A percentile compares a stretch with the other conserved stretches of the same genome.
phyloP scores from a whole-genome alignment of 257 asterid species.

The Mitragyna speciosa region DNA sequence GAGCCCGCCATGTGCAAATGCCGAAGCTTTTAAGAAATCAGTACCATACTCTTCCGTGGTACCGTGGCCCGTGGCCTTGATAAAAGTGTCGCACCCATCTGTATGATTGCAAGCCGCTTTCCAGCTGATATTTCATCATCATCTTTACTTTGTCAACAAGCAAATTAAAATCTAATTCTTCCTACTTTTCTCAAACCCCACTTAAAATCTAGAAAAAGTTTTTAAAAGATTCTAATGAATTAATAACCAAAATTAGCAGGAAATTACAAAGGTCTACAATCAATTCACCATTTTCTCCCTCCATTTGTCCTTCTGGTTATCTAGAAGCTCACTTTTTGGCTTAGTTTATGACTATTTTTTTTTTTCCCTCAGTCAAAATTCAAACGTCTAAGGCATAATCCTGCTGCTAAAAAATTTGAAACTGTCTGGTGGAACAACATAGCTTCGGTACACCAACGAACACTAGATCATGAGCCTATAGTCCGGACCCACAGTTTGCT shows the following conservation, averaged over 20 bases:
- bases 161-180: constrained; percentile 26
- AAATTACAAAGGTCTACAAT: constrained; percentile 46
- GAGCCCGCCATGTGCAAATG: constrained; percentile 62
- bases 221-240: constrained; percentile 9
- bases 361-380: constrained; percentile 30
- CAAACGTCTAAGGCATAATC: constrained; percentile 30
- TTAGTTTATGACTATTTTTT: not conserved
- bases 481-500: constrained; percentile 57
- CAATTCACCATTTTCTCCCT: constrained; percentile 39
- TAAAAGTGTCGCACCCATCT: constrained; percentile 46
- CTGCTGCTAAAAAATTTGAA: not conserved
- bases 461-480: constrained; percentile 72
- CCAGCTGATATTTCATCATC: constrained; percentile 46
- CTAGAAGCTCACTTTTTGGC: not conserved
- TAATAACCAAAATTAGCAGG: constrained; percentile 28
- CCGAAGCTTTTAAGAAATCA: constrained; percentile 40
- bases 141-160: constrained; percentile 50
- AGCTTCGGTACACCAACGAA: constrained; percentile 12
- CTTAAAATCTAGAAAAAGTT: not conserved
- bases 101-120: constrained; percentile 53
- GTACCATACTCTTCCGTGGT: constrained; percentile 27
- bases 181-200: constrained; percentile 17
- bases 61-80: constrained; percentile 45
- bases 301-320: constrained; percentile 18
- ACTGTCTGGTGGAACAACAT: constrained; percentile 12